A percentile compares a stretch with the other conserved stretches of the same genome.
Evolutionary conservation across 495 filamentous ascomycete species (phyloP).

Genomic region (Lasiosphaeria ovina): DNA sequence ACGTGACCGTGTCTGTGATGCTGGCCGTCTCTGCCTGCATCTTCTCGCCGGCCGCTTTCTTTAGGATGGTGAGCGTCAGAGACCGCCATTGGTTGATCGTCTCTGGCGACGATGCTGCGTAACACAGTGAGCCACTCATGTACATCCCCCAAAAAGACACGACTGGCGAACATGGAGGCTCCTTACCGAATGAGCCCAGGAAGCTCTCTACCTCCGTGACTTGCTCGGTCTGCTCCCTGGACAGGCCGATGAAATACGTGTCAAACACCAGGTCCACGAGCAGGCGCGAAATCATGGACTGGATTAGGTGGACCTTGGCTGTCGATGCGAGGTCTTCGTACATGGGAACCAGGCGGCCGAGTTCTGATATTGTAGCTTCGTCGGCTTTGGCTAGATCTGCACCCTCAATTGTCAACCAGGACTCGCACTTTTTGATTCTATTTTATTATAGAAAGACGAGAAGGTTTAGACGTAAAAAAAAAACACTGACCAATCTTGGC

Average conservation of each 20-base stretch:
- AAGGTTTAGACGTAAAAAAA: neutral
- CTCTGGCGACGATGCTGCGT: conserved; percentile 40
- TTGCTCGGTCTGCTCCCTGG: conserved; percentile 40
- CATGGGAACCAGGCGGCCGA: conserved; percentile 48
- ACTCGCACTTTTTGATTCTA: too few relatives aligned
- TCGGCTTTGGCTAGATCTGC: conserved; percentile 41
- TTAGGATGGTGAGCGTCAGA: conserved; percentile 49
- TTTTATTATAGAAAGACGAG: too few relatives aligned
- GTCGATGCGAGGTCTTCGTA: conserved; percentile 45
- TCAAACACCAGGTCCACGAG: conserved; percentile 52
- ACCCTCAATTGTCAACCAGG: neutral
- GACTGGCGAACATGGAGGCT: neutral
- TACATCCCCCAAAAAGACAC: neutral
- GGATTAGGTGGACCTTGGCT: conserved; percentile 52
- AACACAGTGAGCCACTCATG: conserved; percentile 1
- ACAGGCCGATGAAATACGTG: conserved; percentile 52
- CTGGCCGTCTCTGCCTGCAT: conserved; percentile 41
- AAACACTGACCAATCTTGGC: conserved; percentile 46
- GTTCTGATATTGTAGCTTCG: conserved; percentile 35
- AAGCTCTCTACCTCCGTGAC: conserved; percentile 45
- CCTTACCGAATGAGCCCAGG: conserved; percentile 45
- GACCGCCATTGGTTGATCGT: conserved; percentile 56
- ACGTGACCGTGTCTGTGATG: conserved; percentile 37
- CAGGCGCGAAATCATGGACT: conserved; percentile 50
- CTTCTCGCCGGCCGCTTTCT: conserved; percentile 42